A percentile compares a stretch with the other conserved stretches of the same genome.
These are phyloP conservation scores for Stramenopiles sp. DNA, from an alignment of 352 stramenopile genomes.

Conservation along the genomic window DNA sequence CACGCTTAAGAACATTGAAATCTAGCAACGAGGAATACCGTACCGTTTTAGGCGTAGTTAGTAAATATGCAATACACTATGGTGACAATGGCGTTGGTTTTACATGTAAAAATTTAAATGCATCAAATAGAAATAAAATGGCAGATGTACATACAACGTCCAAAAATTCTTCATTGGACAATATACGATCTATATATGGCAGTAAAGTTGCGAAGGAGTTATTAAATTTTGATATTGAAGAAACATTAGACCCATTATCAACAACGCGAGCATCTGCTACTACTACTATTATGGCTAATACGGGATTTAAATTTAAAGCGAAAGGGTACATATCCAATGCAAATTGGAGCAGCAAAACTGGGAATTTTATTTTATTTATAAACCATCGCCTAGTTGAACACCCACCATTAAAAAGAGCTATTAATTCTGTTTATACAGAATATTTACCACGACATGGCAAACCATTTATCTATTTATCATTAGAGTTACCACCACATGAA, in stretches of 20 bases:
- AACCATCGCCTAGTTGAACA: constrained; percentile 89
- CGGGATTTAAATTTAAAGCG: too few species aligned
- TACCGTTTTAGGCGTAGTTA: constrained; percentile 77
- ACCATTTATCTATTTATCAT: constrained; percentile 90
- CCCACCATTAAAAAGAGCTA: constrained; percentile 56
- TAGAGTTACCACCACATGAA: constrained; percentile 69
- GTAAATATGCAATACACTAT: constrained; percentile 85
- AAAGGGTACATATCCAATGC: too few species aligned
- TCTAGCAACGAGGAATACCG: constrained; percentile 76
- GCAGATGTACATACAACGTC: constrained; percentile 48
- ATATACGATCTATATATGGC: constrained; percentile 47
- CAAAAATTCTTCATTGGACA: constrained; percentile 36
- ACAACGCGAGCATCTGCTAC: too few species aligned
- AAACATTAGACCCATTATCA: constrained; percentile 9
- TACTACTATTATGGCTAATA: too few species aligned
- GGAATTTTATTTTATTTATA: constrained; percentile 81
- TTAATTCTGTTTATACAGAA: constrained; percentile 79
- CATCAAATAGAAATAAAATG: constrained; percentile 30
- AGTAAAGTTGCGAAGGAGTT: constrained; percentile 40
- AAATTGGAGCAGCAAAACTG: too few species aligned
- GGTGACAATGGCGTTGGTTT: constrained; percentile 62
- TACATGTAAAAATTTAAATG: constrained; percentile 71
- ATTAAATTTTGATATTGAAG: constrained; percentile 26
- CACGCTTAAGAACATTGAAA: constrained; percentile 67
- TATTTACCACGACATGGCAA: constrained; percentile 76